A percentile compares a stretch with the other conserved stretches of the same genome.
Evolutionary conservation across 2,329 filamentous ascomycete species (phyloP).

Genomic region (Trichothecium sympodiale): DNA sequence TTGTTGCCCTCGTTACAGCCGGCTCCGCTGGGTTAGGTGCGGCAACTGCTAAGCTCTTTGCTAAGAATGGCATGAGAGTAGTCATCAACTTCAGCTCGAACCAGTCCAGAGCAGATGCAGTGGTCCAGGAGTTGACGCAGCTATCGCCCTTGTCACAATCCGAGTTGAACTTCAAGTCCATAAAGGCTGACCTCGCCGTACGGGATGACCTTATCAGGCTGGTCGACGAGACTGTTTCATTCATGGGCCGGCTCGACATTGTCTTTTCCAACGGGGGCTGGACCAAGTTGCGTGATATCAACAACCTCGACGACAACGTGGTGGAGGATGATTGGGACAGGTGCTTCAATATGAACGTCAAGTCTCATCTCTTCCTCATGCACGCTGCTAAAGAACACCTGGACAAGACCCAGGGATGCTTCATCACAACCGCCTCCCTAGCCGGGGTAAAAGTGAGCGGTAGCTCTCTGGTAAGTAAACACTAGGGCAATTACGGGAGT

Average conservation of each 20-base stretch:
- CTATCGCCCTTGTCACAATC: conserved; percentile 24
- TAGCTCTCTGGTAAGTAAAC: conserved; percentile 41
- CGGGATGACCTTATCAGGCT: conserved; percentile 46
- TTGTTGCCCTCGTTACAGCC: conserved; percentile 36
- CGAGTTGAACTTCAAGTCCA: conserved; percentile 26
- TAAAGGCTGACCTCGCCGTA: conserved; percentile 57
- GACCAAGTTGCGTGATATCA: conserved; percentile 34
- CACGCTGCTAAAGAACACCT: conserved; percentile 42
- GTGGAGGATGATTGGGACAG: conserved; percentile 48
- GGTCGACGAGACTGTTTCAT: conserved; percentile 45
- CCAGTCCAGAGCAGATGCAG: conserved; percentile 43
- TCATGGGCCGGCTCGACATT: conserved; percentile 58
- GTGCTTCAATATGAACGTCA: conserved; percentile 52
- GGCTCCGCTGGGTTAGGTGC: conserved; percentile 59
- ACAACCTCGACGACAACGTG: conserved; percentile 39
- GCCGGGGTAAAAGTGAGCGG: conserved; percentile 55
- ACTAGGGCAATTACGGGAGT: no score
- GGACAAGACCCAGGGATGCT: conserved; percentile 45
- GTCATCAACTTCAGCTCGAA: conserved; percentile 64
- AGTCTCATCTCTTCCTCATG: conserved; percentile 49
- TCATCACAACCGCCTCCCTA: conserved; percentile 53
- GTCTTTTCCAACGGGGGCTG: conserved; percentile 64
- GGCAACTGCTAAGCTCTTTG: conserved; percentile 55
- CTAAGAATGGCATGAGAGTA: conserved; percentile 55
- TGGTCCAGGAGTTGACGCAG: conserved; percentile 43